A percentile compares a stretch with the other conserved stretches of the same genome.
Evolutionary conservation across 306 rosid genomes (phyloP).

Genomic region (Boehmeria nivea): DNA sequence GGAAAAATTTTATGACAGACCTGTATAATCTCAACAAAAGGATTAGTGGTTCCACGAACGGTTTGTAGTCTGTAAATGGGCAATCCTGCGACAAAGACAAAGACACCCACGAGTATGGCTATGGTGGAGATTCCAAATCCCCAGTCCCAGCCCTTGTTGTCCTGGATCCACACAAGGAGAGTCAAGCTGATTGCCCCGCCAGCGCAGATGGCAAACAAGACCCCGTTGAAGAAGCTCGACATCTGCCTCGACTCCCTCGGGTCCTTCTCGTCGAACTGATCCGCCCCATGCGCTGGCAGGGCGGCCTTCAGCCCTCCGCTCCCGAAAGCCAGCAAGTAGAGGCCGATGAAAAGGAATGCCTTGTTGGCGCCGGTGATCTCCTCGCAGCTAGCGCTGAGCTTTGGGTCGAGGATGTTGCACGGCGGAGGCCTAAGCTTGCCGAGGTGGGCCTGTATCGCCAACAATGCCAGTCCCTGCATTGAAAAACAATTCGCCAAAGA

Average conservation of each 20-base stretch:
- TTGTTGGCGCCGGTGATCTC: slow-evolving; percentile 35
- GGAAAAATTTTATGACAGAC: too few species aligned
- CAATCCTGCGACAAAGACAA: slow-evolving; percentile 52
- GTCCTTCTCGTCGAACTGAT: slow-evolving; percentile 75
- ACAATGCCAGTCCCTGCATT: slow-evolving; percentile 55
- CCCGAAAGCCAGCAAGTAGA: slow-evolving; percentile 58
- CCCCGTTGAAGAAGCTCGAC: slow-evolving; percentile 71
- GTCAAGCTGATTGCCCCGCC: slow-evolving; percentile 76
- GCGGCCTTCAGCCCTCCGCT: slow-evolving; percentile 72
- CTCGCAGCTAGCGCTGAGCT: slow-evolving; percentile 29
- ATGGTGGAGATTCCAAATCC: slow-evolving; percentile 61
- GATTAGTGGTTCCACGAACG: slow-evolving; percentile 51
- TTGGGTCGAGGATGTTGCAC: slow-evolving; percentile 38
- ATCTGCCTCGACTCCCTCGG: slow-evolving; percentile 59
- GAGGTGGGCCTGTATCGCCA: slow-evolving; percentile 71
- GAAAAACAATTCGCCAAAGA: too few species aligned
- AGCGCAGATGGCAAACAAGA: slow-evolving; percentile 52
- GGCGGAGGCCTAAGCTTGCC: slow-evolving; percentile 49
- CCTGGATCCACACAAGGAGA: slow-evolving; percentile 67
- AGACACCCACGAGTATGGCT: slow-evolving; percentile 40
- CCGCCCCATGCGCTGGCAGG: slow-evolving; percentile 85
- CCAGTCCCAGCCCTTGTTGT: slow-evolving; percentile 83
- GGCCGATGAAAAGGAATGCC: slow-evolving; percentile 53
- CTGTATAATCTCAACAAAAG: slow-evolving; percentile 57
- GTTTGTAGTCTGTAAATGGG: slow-evolving; percentile 64